A percentile compares a stretch with the other conserved stretches of the same genome.
These are phyloP conservation scores for Ophiostoma ips DNA, from an alignment of 2,329 filamentous ascomycete species.

Conservation along the genomic window DNA sequence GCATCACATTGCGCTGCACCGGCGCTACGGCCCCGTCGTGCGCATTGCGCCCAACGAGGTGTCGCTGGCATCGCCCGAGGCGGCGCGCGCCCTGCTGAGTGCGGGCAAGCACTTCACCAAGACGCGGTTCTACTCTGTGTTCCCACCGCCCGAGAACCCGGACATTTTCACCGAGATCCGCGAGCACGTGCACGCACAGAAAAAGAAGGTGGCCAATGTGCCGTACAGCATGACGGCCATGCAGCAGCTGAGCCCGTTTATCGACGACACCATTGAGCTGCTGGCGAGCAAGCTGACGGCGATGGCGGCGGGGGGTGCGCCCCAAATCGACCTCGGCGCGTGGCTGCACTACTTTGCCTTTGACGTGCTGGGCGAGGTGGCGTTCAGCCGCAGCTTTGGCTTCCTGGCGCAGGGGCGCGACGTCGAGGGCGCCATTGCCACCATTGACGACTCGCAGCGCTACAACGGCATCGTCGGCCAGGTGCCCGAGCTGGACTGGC, in stretches of 20 bases:
- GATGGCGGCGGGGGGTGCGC: constrained; percentile 17
- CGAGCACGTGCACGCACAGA: constrained; percentile 39
- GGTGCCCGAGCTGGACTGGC: constrained; percentile 33
- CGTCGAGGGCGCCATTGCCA: constrained; percentile 36
- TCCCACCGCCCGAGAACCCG: constrained; percentile 41
- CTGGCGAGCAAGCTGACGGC: constrained; percentile 28
- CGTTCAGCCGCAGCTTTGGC: constrained; percentile 37
- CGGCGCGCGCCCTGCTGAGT: constrained; percentile 30
- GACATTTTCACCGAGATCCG: constrained; percentile 44
- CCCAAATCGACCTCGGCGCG: constrained; percentile 30
- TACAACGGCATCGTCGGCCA: constrained; percentile 40
- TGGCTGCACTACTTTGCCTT: constrained; percentile 33
- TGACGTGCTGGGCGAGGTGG: constrained; percentile 38
- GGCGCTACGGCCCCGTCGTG: constrained; percentile 32
- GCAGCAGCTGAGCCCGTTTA: constrained; percentile 36
- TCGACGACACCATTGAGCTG: constrained; percentile 36
- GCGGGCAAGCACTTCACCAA: constrained; percentile 39
- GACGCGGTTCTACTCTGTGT: constrained; percentile 38
- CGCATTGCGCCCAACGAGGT: constrained; percentile 36
- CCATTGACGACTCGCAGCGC: constrained; percentile 36
- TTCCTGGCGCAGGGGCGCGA: constrained; percentile 36
- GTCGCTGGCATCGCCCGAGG: constrained; percentile 31
- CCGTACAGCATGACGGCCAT: constrained; percentile 40
- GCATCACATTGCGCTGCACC: constrained; percentile 30
- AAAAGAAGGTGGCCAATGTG: constrained; percentile 38